phyloP scores from a whole-genome alignment of 345 rosid genomes.

The Populus davidiana region DNA sequence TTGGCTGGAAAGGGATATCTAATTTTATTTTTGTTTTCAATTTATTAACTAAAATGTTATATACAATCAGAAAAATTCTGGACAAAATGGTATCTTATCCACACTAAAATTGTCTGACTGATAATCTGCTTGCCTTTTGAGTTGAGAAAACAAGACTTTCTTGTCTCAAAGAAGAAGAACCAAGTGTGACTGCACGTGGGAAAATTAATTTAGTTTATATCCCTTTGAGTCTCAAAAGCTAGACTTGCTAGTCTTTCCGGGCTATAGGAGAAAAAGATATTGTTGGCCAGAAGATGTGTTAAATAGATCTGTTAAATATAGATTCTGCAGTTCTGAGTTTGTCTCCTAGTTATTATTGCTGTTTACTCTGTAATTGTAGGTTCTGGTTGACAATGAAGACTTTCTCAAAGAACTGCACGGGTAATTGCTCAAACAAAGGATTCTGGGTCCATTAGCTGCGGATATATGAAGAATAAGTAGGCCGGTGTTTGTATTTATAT shows the following conservation, averaged over 20 bases:
- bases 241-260: neutral
- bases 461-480: slow-evolving; percentile 23
- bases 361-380: slow-evolving; percentile 32
- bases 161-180: neutral
- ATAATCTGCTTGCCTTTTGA: neutral
- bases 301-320: neutral
- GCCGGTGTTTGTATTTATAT: neutral
- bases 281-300: neutral
- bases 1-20: neutral
- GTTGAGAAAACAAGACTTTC: neutral
- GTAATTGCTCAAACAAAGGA: slow-evolving; percentile 1
- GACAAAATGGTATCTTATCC: neutral
- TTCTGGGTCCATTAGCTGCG: neutral
- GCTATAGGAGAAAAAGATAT: neutral
- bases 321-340: neutral
- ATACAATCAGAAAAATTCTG: neutral
- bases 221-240: neutral
- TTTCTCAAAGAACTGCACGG: slow-evolving; percentile 76
- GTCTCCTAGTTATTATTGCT: neutral
- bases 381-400: slow-evolving; percentile 90
- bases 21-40: neutral
- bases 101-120: neutral
- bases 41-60: neutral
- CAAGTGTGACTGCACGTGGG: neutral
- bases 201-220: neutral